phyloP scores from a whole-genome alignment of 176 grass and related monocot species.

The Ensete glaucum region DNA sequence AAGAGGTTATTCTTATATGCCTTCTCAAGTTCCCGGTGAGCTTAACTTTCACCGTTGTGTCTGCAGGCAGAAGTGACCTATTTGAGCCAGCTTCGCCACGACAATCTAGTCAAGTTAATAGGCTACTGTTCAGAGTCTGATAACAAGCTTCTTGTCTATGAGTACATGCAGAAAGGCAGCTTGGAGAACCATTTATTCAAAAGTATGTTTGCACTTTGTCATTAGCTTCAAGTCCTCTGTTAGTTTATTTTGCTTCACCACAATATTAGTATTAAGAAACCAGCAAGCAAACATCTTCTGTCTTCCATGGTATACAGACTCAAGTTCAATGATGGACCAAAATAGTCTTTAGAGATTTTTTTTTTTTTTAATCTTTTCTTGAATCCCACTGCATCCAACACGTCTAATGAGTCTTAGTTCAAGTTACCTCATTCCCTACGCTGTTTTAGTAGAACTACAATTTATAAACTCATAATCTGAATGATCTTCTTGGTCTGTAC shows the following conservation, averaged over 20 bases:
- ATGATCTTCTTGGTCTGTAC: background rate
- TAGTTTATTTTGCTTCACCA: no score
- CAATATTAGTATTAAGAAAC: no score
- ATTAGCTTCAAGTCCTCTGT: background rate
- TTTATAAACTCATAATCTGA: background rate
- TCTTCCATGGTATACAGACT: no score
- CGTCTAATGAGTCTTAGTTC: no score
- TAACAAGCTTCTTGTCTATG: constrained; percentile 23
- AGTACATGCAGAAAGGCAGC: constrained; percentile 29
- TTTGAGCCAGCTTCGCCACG: constrained; percentile 19
- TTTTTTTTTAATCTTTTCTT: no score
- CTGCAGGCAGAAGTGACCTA: constrained; percentile 26
- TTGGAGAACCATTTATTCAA: constrained; percentile 27
- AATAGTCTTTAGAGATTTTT: no score
- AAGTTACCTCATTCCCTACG: background rate
- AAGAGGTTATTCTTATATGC: background rate
- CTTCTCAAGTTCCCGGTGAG: background rate
- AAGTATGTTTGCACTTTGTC: background rate
- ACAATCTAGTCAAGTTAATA: constrained; percentile 22
- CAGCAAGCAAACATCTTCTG: no score
- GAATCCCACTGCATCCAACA: no score
- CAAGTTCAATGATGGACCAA: no score
- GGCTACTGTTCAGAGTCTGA: constrained; percentile 15
- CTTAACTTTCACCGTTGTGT: background rate
- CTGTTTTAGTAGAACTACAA: background rate